Conservation (phyloP, 2,329 filamentous ascomycete species). For the Venturia aucupariae region DNA sequence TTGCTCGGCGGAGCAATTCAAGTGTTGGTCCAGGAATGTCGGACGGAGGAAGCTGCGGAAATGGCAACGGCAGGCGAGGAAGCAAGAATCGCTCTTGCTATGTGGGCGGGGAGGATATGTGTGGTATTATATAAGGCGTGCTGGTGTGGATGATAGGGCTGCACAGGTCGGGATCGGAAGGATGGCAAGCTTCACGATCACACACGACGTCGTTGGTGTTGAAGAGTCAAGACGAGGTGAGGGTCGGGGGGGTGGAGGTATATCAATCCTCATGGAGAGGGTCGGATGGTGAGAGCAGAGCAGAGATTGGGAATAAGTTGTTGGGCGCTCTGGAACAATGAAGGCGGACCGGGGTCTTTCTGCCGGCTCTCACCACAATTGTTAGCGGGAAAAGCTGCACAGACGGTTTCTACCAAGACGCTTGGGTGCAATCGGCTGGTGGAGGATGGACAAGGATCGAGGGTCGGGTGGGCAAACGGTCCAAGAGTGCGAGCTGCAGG, state of each 20-base stretch:
- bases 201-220: neutral
- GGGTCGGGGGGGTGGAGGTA: neutral
- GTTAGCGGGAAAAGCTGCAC: neutral
- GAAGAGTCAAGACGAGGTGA: neutral
- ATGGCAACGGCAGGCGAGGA: neutral
- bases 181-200: neutral
- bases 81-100: neutral
- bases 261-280: slow-evolving; percentile 6
- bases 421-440: neutral
- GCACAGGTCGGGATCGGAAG: too few relatives aligned
- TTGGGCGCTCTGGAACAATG: slow-evolving; percentile 3
- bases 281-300: neutral
- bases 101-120: neutral
- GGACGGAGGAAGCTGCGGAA: neutral
- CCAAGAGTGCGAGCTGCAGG: neutral
- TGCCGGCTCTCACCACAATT: neutral
- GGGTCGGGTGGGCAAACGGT: neutral
- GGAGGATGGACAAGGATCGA: neutral
- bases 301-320: neutral
- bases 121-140: too few relatives aligned
- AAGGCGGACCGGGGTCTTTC: neutral
- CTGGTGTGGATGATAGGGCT: too few relatives aligned
- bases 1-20: neutral
- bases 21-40: neutral
- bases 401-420: neutral